Evolutionary conservation across 139 green algal species (phyloP).

Genomic region (Picochlorum sp.): DNA sequence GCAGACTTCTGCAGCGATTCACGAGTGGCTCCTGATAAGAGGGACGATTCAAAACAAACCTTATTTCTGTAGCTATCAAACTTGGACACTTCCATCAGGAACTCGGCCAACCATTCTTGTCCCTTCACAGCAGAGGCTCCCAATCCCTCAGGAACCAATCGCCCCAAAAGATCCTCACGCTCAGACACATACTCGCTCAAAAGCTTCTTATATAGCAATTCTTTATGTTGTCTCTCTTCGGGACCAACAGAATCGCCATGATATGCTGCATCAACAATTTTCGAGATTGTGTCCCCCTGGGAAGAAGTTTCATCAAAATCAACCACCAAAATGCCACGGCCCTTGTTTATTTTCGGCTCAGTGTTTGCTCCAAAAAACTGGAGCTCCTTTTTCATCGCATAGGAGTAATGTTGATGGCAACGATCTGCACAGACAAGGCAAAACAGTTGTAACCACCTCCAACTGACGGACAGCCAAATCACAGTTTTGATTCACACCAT

Average conservation of each 20-base stretch:
- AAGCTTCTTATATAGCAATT: slow-evolving; percentile 23
- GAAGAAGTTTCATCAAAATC: slow-evolving; percentile 80
- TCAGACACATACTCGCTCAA: slow-evolving; percentile 37
- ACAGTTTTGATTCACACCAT: too few species aligned
- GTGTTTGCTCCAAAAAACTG: too few species aligned
- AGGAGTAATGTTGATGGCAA: too few species aligned
- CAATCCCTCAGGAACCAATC: slow-evolving; percentile 14
- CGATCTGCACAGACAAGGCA: too few species aligned
- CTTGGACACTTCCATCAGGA: slow-evolving; percentile 48
- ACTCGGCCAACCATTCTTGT: slow-evolving; percentile 31
- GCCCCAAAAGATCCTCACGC: slow-evolving; percentile 3
- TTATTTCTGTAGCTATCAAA: slow-evolving; percentile 71
- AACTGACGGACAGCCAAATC: too few species aligned
- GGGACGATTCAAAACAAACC: slow-evolving; percentile 37
- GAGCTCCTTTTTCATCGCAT: too few species aligned
- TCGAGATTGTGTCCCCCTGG: slow-evolving; percentile 45
- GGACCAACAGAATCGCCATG: background rate
- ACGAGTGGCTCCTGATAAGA: slow-evolving; percentile 40
- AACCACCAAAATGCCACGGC: slow-evolving; percentile 46
- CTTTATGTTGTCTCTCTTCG: slow-evolving; percentile 33
- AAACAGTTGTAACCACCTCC: too few species aligned
- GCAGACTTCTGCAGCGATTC: slow-evolving; percentile 21
- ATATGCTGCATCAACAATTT: slow-evolving; percentile 44
- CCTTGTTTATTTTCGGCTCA: background rate
- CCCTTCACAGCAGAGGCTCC: slow-evolving; percentile 14